Conservation (phyloP, 2,329 filamentous ascomycete species). For the Drechslerella stenobrocha region DNA sequence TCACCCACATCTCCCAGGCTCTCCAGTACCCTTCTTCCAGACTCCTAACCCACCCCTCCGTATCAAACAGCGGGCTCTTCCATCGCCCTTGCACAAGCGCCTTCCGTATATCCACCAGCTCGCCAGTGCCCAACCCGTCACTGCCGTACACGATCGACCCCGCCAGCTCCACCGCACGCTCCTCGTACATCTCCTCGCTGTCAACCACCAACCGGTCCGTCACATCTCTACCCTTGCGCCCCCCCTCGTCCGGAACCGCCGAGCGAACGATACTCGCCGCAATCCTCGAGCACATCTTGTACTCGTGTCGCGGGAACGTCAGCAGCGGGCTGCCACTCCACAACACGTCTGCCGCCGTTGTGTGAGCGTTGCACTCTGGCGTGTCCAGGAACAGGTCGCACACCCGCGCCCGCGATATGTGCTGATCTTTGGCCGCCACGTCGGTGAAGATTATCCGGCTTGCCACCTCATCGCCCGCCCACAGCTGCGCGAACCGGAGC, state of each 20-base stretch:
- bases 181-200: slow-evolving; percentile 77
- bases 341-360: slow-evolving; percentile 90
- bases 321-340: slow-evolving; percentile 95
- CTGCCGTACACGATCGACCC: slow-evolving; percentile 65
- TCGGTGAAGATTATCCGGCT: slow-evolving; percentile 91
- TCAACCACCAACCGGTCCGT: slow-evolving; percentile 71
- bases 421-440: slow-evolving; percentile 89
- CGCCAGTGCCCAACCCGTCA: slow-evolving; percentile 65
- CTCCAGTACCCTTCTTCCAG: slow-evolving; percentile 84
- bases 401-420: slow-evolving; percentile 87
- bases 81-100: slow-evolving; percentile 82
- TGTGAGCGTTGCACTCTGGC: slow-evolving; percentile 96
- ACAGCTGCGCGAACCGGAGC: slow-evolving; percentile 73
- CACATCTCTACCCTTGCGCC: slow-evolving; percentile 69
- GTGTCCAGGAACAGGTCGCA: slow-evolving; percentile 96
- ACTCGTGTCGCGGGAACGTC: slow-evolving; percentile 85
- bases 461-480: slow-evolving; percentile 84
- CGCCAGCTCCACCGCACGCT: slow-evolving; percentile 70
- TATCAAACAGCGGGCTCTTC: slow-evolving; percentile 87
- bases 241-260: slow-evolving; percentile 70
- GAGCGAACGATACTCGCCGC: slow-evolving; percentile 91
- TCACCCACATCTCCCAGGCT: slow-evolving; percentile 86
- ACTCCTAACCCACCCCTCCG: slow-evolving; percentile 84
- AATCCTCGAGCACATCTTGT: slow-evolving; percentile 99
- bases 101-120: slow-evolving; percentile 76